Conservation (phyloP, 805 yeast genomes). For the Lipomyces yamanashiensis region DNA sequence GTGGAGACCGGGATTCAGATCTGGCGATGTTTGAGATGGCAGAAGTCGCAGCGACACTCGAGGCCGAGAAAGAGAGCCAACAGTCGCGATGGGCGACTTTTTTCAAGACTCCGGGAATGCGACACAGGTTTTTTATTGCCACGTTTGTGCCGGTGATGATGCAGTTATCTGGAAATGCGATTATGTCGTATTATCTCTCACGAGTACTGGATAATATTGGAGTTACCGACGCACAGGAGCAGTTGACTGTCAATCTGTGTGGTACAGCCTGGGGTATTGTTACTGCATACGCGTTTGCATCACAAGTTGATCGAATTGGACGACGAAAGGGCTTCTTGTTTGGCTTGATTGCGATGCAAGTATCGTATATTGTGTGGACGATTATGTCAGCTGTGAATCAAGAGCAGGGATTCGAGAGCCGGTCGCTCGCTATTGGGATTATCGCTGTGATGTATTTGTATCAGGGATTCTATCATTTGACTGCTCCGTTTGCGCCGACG, state of each 20-base stretch:
- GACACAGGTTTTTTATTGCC: conserved; percentile 51
- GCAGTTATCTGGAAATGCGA: conserved; percentile 59
- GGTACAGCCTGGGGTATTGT: conserved; percentile 48
- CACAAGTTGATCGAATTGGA: conserved; percentile 42
- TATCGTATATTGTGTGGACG: conserved; percentile 53
- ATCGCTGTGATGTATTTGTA: conserved; percentile 54
- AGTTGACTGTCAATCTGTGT: conserved; percentile 51
- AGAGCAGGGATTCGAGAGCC: conserved; percentile 50
- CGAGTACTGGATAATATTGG: conserved; percentile 60
- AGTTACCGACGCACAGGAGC: conserved; percentile 48
- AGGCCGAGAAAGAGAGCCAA: conserved; percentile 48
- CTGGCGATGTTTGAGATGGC: conserved; percentile 49
- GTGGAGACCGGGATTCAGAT: conserved; percentile 45
- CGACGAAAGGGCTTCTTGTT: conserved; percentile 36
- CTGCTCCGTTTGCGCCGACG: conserved; percentile 52
- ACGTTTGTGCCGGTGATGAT: conserved; percentile 47
- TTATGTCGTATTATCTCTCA: conserved; percentile 57
- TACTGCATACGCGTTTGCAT: conserved; percentile 44
- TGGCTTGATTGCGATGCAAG: conserved; percentile 48
- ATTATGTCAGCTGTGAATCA: conserved; percentile 54
- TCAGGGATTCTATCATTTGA: conserved; percentile 48
- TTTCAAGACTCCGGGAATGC: conserved; percentile 47
- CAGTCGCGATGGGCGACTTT: conserved; percentile 50
- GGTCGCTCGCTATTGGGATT: conserved; percentile 53
- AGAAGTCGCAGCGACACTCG: conserved; percentile 50